phyloP scores from a whole-genome alignment of 225 moss, liverwort and hornwort genomes.

The Bryum argenteum region DNA sequence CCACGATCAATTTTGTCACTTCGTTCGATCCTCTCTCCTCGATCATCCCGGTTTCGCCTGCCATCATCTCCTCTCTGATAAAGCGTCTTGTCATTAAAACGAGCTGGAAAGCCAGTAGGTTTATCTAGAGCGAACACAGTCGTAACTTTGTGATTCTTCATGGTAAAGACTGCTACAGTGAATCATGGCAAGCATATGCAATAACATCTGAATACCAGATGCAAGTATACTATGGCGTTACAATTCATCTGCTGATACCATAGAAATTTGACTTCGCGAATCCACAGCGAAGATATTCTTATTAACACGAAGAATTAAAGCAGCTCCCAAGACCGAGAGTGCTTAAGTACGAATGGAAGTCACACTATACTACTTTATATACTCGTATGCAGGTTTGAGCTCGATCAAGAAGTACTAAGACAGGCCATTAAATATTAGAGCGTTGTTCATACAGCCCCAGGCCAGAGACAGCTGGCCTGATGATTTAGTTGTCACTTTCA shows the following conservation, averaged over 20 bases:
- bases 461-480: constrained; percentile 19
- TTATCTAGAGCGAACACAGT: background rate
- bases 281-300: background rate
- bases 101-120: background rate
- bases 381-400: background rate
- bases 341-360: too few relatives aligned
- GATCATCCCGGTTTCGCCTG: constrained; percentile 39
- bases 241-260: background rate
- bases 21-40: constrained; percentile 28
- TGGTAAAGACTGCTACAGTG: background rate
- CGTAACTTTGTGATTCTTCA: background rate
- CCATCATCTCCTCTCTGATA: constrained; percentile 36
- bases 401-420: background rate
- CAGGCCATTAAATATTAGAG: constrained; percentile 1
- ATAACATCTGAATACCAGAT: background rate
- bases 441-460: constrained; percentile 1
- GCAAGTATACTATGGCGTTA: constrained; percentile 1
- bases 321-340: background rate
- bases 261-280: background rate
- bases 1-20: constrained; percentile 36
- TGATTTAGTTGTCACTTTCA: constrained; percentile 10
- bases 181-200: background rate
- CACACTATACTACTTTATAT: too few relatives aligned
- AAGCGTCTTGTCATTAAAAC: background rate
- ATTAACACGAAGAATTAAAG: background rate